These are phyloP conservation scores for Pseudocohnilembus persalinus DNA, from an alignment of 169 alveolate species.

Conservation along the genomic window DNA sequence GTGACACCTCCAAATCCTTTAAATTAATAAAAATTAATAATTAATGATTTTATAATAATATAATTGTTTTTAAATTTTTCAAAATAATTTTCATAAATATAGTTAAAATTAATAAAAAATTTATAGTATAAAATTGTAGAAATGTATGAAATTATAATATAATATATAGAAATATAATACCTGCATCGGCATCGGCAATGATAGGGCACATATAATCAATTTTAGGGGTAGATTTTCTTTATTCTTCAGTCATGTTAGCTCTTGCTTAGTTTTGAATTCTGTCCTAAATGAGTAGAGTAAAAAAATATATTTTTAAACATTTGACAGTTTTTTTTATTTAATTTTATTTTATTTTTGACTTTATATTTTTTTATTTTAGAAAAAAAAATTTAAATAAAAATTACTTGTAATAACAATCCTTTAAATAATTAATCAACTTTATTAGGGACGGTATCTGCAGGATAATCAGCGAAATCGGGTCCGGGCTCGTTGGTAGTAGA, in stretches of 20 bases:
- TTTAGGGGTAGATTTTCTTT: conserved; percentile 54
- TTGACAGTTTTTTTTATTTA: no score
- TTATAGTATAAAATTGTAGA: no score
- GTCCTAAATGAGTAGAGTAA: conserved; percentile 78
- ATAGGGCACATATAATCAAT: conserved; percentile 78
- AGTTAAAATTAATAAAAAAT: no score
- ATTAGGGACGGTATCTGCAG: conserved; percentile 84
- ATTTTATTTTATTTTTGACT: no score
- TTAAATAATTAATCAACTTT: conserved; percentile 80
- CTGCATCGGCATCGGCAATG: conserved; percentile 89
- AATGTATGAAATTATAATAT: no score
- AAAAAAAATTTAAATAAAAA: not conserved
- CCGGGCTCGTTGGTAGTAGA: conserved; percentile 85
- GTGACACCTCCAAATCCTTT: conserved; percentile 79
- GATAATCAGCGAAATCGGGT: conserved; percentile 88
- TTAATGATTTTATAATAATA: no score
- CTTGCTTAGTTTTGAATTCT: conserved; percentile 76
- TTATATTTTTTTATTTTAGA: conserved; percentile 14
- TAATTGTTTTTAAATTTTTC: no score
- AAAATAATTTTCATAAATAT: no score
- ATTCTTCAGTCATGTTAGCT: conserved; percentile 58
- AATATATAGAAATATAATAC: conserved; percentile 17
- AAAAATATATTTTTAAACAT: no score
- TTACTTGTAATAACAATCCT: conserved; percentile 20
- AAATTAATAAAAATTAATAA: no score